Base-by-base conservation (phyloP, 805 yeast species). In the Suhomyces pyralidae region DNA sequence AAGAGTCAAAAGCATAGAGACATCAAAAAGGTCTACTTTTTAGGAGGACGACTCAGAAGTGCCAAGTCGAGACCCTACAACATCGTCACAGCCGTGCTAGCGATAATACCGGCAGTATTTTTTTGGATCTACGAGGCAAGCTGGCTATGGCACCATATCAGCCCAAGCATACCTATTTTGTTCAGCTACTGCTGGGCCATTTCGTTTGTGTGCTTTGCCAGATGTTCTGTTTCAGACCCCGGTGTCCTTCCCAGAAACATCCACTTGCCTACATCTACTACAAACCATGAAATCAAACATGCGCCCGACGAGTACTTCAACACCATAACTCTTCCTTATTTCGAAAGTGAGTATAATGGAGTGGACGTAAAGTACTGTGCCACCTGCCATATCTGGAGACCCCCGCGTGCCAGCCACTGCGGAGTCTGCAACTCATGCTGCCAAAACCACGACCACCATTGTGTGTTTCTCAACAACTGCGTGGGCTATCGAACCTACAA, bases 341-440 rank as follows among this genome's bases (percentile, higher is more conserved):
- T 55, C 46, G 45, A 60, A 7, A 61, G 63, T 46, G 57, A 51
- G 1, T 49, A 54, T 1, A 51, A 61, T 19, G 73, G 78, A 1
- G 81, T 82, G 0, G 61, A 69, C 3, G 71, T 82, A 22, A 81
- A 81, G 58, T 85, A 85, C 63, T 86, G 92, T 59, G 46, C 70
- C 30, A 75, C 79, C 4, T 76, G 80, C 55, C 77, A 73, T 51
- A 66, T 74, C 14, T 88, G 96, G 93, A 68, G 93, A 57, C 86
- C 90, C 8, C 89, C 91, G 1, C 69, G 96, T 50, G 70, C 73
- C 17, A 68, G 74, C 55, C 96, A 89, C 66, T 89, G 96, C 61
- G 76, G 84, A 1, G 73, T 74, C 2, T 89, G 96, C 68, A 82
- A 81, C 55, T 73, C 74, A 7, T 90, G 96, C 61, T 73, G 88